Evolutionary conservation across 2,329 filamentous ascomycete genomes (phyloP), one percentile per base, ranked within the genome.

Genomic region (Akanthomyces uredinophilus): DNA sequence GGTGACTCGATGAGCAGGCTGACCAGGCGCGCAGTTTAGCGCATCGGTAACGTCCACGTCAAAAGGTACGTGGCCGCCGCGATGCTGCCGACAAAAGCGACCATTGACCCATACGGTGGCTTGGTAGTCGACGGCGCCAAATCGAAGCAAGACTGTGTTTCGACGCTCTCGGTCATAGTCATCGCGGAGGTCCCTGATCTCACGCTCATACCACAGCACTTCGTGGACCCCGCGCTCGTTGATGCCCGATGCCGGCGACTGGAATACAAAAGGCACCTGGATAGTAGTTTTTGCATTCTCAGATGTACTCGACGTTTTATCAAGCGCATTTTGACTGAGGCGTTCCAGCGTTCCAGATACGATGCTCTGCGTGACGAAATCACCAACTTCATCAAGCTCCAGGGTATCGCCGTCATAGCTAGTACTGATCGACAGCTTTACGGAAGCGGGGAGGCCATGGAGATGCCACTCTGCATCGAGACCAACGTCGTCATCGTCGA

Each of bases 181-280:
- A 3, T 70, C 74, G 44, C 84, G 80, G 55, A 82, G 73, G 65
- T 87, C 84, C 1, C 67, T 66, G 57, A 87, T 75, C 20, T 58
- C 65, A 7, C 82, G 79, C 71, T 88, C 83, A 67, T 89, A 89
- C 87, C 87, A 89, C 10, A 89, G 70, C 4, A 89, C 83, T 70
- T 89, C 85, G 68, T 89, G 87, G 2, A 85, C 84, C 55, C 81
- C 83, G 60, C 80, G 80, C 39, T 87, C 81, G 64, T 83, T 78
- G 65, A 89, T 83, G 2, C 85, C 85, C 0, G 86, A 88, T 0
- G 86, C 86, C 0, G 81, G 81, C 5, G 82, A 80, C 69, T 89
- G 87, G 67, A 88, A 89, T 2, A 84, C 86, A 65, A 83, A 90
- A 0, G 87, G 87, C 0, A 89, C 85, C 41, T 80, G 76, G 64